These are phyloP conservation scores for Claviceps digitariae DNA, from an alignment of 2,329 filamentous ascomycete species.

Conservation along the genomic window DNA sequence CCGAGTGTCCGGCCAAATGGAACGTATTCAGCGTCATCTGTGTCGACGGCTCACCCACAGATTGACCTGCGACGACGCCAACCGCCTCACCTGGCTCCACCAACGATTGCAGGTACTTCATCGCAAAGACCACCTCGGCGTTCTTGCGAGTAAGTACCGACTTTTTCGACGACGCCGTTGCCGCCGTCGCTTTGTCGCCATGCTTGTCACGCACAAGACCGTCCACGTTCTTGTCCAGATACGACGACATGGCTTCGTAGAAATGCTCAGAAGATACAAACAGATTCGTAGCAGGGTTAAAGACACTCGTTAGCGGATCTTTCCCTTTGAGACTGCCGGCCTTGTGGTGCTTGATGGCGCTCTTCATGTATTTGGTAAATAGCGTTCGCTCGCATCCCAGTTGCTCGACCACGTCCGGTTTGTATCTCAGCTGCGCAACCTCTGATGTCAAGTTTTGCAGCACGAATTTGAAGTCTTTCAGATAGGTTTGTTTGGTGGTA, in stretches of 20 bases:
- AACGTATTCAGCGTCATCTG: slow-evolving; percentile 99
- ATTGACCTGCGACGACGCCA: slow-evolving; percentile 92
- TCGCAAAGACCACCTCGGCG: slow-evolving; percentile 71
- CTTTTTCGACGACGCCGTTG: slow-evolving; percentile 8
- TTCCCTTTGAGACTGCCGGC: slow-evolving; percentile 41
- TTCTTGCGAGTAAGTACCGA: slow-evolving; percentile 50
- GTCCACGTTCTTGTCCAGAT: slow-evolving; percentile 64
- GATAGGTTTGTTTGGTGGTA: slow-evolving; percentile 83
- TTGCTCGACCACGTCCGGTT: slow-evolving; percentile 30
- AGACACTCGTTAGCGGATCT: slow-evolving; percentile 62
- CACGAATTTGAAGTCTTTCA: slow-evolving; percentile 81
- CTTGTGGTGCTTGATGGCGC: slow-evolving; percentile 59
- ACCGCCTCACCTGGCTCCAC: slow-evolving; percentile 94
- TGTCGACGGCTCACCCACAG: slow-evolving; percentile 90
- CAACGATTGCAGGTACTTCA: slow-evolving; percentile 85
- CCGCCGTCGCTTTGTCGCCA: slow-evolving; percentile 17
- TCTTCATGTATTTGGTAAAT: slow-evolving; percentile 68
- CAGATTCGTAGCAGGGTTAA: slow-evolving; percentile 62
- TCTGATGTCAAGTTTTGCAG: slow-evolving; percentile 75
- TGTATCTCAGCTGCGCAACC: slow-evolving; percentile 60
- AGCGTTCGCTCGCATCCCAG: slow-evolving; percentile 41
- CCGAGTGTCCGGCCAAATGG: slow-evolving; percentile 95
- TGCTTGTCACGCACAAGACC: slow-evolving; percentile 36
- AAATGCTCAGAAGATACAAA: slow-evolving; percentile 88
- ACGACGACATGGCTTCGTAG: slow-evolving; percentile 57